phyloP scores from a whole-genome alignment of 2,329 filamentous ascomycete species.

The Arthroderma sp. region DNA sequence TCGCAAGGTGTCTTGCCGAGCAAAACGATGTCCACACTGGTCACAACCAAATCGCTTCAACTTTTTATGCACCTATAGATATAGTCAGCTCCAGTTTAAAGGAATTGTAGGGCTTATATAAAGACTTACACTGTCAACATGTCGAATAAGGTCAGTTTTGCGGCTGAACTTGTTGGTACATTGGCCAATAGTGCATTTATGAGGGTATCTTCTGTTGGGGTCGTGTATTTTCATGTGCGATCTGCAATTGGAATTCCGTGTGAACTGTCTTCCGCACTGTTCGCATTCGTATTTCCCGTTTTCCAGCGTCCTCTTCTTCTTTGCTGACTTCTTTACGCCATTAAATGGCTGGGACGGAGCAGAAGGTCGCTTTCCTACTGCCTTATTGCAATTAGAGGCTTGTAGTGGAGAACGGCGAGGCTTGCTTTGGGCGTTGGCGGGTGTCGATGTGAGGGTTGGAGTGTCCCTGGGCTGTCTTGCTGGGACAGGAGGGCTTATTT shows the following conservation, averaged over 20 bases:
- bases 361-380: not conserved
- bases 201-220: conserved; percentile 57
- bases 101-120: too few relatives aligned
- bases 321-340: conserved; percentile 8
- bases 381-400: conserved; percentile 4
- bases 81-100: not conserved
- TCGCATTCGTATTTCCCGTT: conserved; percentile 62
- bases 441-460: not conserved
- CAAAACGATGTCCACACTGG: conserved; percentile 59
- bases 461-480: not conserved
- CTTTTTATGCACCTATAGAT: conserved; percentile 55
- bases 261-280: conserved; percentile 67
- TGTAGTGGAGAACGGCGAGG: conserved; percentile 2
- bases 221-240: conserved; percentile 79
- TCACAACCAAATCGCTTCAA: conserved; percentile 57
- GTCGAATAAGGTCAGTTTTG: conserved; percentile 61
- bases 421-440: conserved; percentile 1
- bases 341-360: not conserved
- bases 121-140: conserved; percentile 42
- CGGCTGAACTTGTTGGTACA: conserved; percentile 70
- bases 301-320: conserved; percentile 22
- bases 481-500: not conserved
- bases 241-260: conserved; percentile 74
- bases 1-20: conserved; percentile 69
- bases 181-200: conserved; percentile 51